phyloP scores from a whole-genome alignment of 140 eudicot species.

The Erigeron philadelphicus region DNA sequence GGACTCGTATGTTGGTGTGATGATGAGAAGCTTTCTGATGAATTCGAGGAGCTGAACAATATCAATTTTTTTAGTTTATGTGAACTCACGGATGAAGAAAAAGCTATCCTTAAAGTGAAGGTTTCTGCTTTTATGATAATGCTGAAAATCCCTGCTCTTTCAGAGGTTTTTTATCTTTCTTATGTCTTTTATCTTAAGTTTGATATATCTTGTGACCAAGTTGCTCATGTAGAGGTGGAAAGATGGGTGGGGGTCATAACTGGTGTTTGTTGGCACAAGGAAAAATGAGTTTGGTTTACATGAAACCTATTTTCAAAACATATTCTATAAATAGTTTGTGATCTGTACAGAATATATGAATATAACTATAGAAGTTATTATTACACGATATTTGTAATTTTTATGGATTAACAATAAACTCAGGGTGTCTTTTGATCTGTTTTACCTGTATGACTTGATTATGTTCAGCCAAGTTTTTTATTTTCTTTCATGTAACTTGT shows the following conservation, averaged over 20 bases:
- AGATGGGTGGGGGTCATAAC: too few relatives aligned
- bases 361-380: too few relatives aligned
- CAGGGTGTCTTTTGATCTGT: background rate
- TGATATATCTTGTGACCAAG: background rate
- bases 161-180: conserved; percentile 46
- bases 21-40: conserved; percentile 53
- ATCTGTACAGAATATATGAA: too few relatives aligned
- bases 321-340: too few relatives aligned
- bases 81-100: conserved; percentile 47
- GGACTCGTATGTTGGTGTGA: conserved; percentile 73
- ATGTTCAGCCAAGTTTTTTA: too few relatives aligned
- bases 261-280: too few relatives aligned
- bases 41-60: conserved; percentile 44
- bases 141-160: conserved; percentile 57
- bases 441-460: too few relatives aligned
- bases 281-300: too few relatives aligned
- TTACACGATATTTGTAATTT: too few relatives aligned
- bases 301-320: too few relatives aligned
- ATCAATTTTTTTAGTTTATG: conserved; percentile 51
- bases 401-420: background rate
- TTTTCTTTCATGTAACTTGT: too few relatives aligned
- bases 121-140: conserved; percentile 41
- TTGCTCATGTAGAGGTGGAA: too few relatives aligned
- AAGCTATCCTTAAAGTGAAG: conserved; percentile 37
- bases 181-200: background rate